These are phyloP conservation scores for Cryptococcus amylolentus DNA, from an alignment of 1,284 basidiomycete species.

Conservation along the genomic window DNA sequence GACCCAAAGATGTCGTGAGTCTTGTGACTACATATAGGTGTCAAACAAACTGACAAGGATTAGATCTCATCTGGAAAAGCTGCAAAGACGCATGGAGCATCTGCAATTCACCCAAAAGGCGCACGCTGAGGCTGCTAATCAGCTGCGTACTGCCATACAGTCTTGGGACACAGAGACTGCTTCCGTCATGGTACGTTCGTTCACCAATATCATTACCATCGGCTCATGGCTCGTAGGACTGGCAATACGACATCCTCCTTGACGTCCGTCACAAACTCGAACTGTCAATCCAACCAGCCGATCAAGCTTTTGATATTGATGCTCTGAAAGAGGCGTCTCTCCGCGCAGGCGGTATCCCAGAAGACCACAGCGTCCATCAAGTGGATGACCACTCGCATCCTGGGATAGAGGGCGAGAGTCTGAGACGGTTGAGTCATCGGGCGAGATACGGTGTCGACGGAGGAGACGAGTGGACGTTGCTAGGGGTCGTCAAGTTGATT, in stretches of 20 bases:
- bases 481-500: slow-evolving; percentile 5
- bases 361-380: background rate
- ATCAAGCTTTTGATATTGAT: background rate
- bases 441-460: background rate
- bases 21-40: too few relatives aligned
- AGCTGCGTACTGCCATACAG: slow-evolving; percentile 19
- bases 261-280: slow-evolving; percentile 17
- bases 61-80: slow-evolving; percentile 14
- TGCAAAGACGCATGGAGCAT: slow-evolving; percentile 19
- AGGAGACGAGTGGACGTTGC: background rate
- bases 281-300: slow-evolving; percentile 2
- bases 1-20: background rate
- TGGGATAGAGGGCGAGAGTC: slow-evolving; percentile 6
- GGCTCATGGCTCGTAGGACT: slow-evolving; percentile 7
- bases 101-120: slow-evolving; percentile 23
- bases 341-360: background rate
- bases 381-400: slow-evolving; percentile 15
- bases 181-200: slow-evolving; percentile 17
- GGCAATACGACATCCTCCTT: slow-evolving; percentile 19
- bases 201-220: background rate
- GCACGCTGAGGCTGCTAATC: slow-evolving; percentile 22
- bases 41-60: background rate
- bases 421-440: slow-evolving; percentile 3
- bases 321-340: background rate
- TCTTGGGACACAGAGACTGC: slow-evolving; percentile 27